phyloP scores from a whole-genome alignment of 805 yeast species.

The Yamadazyma scolyti region DNA sequence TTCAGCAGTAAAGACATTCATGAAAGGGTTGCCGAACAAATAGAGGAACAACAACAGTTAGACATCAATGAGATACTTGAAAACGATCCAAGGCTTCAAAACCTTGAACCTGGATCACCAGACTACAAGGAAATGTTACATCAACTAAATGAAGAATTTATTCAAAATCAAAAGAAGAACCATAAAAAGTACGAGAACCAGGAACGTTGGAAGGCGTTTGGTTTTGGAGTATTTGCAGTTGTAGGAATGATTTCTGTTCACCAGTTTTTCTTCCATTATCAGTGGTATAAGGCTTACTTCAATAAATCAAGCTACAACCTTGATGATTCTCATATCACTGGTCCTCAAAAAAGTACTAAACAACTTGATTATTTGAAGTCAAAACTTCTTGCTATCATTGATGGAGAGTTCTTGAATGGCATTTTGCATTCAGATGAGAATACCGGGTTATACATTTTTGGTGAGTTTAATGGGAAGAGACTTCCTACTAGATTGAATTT shows the following conservation, averaged over 20 bases:
- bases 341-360: slow-evolving; percentile 25
- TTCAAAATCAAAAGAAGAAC: slow-evolving; percentile 22
- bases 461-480: slow-evolving; percentile 30
- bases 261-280: slow-evolving; percentile 42
- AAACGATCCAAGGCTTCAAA: slow-evolving; percentile 27
- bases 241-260: slow-evolving; percentile 37
- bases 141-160: slow-evolving; percentile 23
- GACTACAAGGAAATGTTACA: slow-evolving; percentile 33
- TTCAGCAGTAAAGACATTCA: slow-evolving; percentile 7
- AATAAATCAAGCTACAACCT: slow-evolving; percentile 28
- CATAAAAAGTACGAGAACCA: slow-evolving; percentile 32
- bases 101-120: slow-evolving; percentile 26
- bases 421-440: slow-evolving; percentile 20
- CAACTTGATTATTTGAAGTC: slow-evolving; percentile 20
- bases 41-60: slow-evolving; percentile 13
- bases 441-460: slow-evolving; percentile 36
- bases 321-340: slow-evolving; percentile 19
- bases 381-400: slow-evolving; percentile 22
- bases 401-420: slow-evolving; percentile 14
- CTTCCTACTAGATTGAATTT: slow-evolving; percentile 58
- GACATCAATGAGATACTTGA: slow-evolving; percentile 22
- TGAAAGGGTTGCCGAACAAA: slow-evolving; percentile 8
- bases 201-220: slow-evolving; percentile 43
- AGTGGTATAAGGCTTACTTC: slow-evolving; percentile 31
- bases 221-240: slow-evolving; percentile 39